These are phyloP conservation scores for Botryotinia narcissicola DNA, from an alignment of 2,329 filamentous ascomycete genomes.

Conservation along the genomic window DNA sequence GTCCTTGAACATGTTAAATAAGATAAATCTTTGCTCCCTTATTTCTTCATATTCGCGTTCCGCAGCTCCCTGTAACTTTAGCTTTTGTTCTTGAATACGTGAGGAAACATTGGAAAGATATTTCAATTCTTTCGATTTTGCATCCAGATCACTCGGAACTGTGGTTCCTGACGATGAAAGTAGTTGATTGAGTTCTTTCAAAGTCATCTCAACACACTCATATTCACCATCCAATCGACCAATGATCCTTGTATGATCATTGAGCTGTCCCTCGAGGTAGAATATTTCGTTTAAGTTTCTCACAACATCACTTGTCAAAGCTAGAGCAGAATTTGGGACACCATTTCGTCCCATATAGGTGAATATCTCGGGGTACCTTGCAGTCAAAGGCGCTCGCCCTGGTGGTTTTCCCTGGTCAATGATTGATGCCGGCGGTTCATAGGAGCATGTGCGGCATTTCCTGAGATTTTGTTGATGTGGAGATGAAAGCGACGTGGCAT, in stretches of 20 bases:
- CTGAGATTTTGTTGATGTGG: neutral
- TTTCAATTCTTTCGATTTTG: neutral
- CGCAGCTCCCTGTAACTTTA: neutral
- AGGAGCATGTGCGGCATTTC: conserved; percentile 7
- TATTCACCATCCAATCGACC: neutral
- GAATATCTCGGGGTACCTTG: conserved; percentile 17
- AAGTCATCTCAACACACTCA: neutral
- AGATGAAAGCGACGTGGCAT: neutral
- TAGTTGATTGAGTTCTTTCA: conserved; percentile 1
- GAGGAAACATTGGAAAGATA: neutral
- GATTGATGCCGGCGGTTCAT: neutral
- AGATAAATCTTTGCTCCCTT: neutral
- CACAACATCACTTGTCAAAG: conserved; percentile 14
- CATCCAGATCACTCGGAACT: neutral
- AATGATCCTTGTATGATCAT: neutral
- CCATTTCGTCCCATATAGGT: conserved; percentile 14
- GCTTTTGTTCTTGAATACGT: neutral
- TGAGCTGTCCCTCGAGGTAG: neutral
- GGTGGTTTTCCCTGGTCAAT: neutral
- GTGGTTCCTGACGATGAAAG: neutral
- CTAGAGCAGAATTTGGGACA: conserved; percentile 6
- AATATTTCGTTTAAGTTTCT: conserved; percentile 11
- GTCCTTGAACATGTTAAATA: neutral
- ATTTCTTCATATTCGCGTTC: neutral
- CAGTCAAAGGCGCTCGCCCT: neutral